Evolutionary conservation across 192 early-diverging fungal species (phyloP).

Genomic region (Podochytrium sp.): DNA sequence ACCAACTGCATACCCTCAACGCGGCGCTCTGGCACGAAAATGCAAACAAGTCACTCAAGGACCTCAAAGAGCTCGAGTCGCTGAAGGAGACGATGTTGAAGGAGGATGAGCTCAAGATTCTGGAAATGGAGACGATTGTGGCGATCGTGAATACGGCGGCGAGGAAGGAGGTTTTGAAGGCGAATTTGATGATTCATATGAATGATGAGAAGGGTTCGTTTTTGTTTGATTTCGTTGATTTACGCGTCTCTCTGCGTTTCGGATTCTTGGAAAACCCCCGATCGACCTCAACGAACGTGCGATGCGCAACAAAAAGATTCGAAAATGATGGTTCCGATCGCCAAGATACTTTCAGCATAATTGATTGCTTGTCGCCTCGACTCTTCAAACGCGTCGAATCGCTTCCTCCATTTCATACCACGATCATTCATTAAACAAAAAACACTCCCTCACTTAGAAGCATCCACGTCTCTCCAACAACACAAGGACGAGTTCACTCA

Average conservation of each 20-base stretch:
- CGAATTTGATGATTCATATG: constrained; percentile 50
- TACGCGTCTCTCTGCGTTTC: neutral
- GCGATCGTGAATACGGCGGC: constrained; percentile 50
- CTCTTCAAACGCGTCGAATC: too few species aligned
- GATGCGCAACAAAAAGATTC: too few species aligned
- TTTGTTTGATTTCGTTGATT: neutral
- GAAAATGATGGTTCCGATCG: too few species aligned
- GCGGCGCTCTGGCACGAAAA: constrained; percentile 21
- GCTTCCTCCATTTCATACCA: too few species aligned
- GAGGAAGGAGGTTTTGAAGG: constrained; percentile 50
- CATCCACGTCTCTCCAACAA: constrained; percentile 44
- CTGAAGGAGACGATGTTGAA: constrained; percentile 48
- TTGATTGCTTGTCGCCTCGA: too few species aligned
- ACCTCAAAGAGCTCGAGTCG: constrained; percentile 37
- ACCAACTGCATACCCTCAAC: constrained; percentile 34
- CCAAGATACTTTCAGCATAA: too few species aligned
- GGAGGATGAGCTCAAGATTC: constrained; percentile 50
- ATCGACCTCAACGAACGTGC: too few species aligned
- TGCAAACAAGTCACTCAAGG: constrained; percentile 16
- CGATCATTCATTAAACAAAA: too few species aligned
- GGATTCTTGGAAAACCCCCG: too few species aligned
- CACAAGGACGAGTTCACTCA: constrained; percentile 61
- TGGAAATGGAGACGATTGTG: constrained; percentile 60
- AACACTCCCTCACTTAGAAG: too few species aligned
- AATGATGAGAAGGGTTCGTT: constrained; percentile 56